Evolutionary conservation across 2,329 filamentous ascomycete genomes (phyloP).

Genomic region (Chrysoporthe deuterocubensis): DNA sequence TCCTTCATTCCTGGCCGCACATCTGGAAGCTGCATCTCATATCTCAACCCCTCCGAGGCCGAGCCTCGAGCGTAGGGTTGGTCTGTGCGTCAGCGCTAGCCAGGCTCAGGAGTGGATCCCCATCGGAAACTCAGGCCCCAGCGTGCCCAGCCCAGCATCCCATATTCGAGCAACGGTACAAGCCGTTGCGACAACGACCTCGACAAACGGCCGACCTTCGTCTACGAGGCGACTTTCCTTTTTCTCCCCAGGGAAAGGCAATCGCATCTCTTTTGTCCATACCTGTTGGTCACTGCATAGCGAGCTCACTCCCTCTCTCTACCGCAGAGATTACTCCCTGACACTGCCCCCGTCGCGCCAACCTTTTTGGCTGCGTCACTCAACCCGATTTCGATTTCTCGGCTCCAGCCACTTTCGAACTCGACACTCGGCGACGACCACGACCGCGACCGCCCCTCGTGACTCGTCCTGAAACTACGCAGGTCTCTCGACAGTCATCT

Average conservation of each 20-base stretch:
- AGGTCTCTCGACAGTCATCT: constrained; percentile 12
- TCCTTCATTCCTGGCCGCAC: no score
- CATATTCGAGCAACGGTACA: constrained; percentile 11
- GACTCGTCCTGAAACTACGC: constrained; percentile 9
- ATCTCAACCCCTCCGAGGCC: neutral
- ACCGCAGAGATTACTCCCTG: constrained; percentile 3
- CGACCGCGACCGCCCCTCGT: neutral
- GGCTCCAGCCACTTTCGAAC: constrained; percentile 16
- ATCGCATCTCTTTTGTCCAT: constrained; percentile 18
- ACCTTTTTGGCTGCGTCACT: constrained; percentile 24
- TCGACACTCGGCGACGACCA: neutral
- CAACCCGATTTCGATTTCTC: constrained; percentile 27
- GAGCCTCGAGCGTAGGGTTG: neutral
- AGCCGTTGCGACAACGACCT: constrained; percentile 15
- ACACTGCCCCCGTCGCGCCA: constrained; percentile 20
- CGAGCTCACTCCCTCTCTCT: constrained; percentile 4
- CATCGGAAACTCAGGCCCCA: constrained; percentile 11
- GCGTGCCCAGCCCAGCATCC: neutral
- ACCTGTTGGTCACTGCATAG: constrained; percentile 12
- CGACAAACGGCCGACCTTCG: constrained; percentile 16
- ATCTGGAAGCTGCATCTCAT: no score
- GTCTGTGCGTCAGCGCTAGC: constrained; percentile 12
- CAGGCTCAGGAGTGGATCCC: constrained; percentile 9
- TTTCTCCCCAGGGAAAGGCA: constrained; percentile 18
- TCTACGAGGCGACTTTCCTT: constrained; percentile 20